These are phyloP conservation scores for Calocybe cyanea DNA, from an alignment of 768 basidiomycete species.

Conservation along the genomic window DNA sequence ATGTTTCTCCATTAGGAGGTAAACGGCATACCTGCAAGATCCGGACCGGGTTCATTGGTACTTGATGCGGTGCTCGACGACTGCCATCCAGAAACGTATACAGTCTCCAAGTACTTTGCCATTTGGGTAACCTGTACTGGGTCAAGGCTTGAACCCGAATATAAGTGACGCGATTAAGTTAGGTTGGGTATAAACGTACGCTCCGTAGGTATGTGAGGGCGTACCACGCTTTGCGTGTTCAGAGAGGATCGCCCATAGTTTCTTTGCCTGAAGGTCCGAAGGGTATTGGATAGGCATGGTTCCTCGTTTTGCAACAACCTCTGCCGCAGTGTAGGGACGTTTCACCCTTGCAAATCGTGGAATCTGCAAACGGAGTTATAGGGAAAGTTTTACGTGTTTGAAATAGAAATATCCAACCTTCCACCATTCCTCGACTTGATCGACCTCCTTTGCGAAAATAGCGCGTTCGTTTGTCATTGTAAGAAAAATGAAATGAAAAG, in stretches of 20 bases:
- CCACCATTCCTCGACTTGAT: slow-evolving; percentile 87
- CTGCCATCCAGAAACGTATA: slow-evolving; percentile 98
- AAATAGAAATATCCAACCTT: slow-evolving; percentile 53
- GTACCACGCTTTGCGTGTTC: slow-evolving; percentile 75
- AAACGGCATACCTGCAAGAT: slow-evolving; percentile 78
- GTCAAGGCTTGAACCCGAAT: slow-evolving; percentile 65
- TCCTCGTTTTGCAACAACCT: slow-evolving; percentile 93
- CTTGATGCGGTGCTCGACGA: slow-evolving; percentile 91
- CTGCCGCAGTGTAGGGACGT: slow-evolving; percentile 88
- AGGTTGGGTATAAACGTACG: slow-evolving; percentile 59
- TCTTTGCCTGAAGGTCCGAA: slow-evolving; percentile 80
- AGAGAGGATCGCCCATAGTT: slow-evolving; percentile 72
- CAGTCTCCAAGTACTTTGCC: slow-evolving; percentile 97
- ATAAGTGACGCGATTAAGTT: background rate
- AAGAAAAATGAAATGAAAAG: slow-evolving; percentile 14
- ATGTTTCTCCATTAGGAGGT: background rate
- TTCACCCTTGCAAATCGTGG: slow-evolving; percentile 84
- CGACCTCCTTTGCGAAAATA: slow-evolving; percentile 77
- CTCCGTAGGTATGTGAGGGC: slow-evolving; percentile 95
- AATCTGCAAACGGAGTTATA: slow-evolving; percentile 42
- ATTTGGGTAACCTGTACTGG: slow-evolving; percentile 98
- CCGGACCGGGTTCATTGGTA: slow-evolving; percentile 95
- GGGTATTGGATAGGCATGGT: slow-evolving; percentile 84
- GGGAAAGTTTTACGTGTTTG: background rate
- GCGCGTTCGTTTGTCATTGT: slow-evolving; percentile 65